Base-by-base conservation (phyloP, 2,329 filamentous ascomycete species). In the Elsinoe fawcettii region DNA sequence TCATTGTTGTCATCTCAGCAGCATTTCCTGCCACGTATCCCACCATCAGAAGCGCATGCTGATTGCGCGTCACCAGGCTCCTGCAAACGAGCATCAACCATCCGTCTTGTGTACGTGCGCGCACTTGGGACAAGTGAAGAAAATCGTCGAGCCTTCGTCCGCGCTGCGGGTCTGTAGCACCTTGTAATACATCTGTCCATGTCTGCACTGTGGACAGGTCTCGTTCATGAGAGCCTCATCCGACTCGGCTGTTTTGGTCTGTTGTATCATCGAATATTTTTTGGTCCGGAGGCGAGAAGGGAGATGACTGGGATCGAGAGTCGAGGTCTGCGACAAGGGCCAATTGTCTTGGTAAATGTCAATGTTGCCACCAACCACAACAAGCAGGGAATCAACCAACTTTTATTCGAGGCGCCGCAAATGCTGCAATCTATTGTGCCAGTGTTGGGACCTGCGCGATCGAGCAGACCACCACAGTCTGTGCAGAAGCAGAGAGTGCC, bases 121-220 rank as follows among this genome's bases (percentile, higher is more conserved):
- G 22, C 51, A 96, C 58, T 90, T 84, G 6, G 65, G 66, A 74
- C 91, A 96, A 59, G 80, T 86, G 73, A 90, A 96, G 67, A 96
- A 93, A 56, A 96, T 83, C 0, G 92, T 96, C 63, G 86, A 89
- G 61, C 92, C 93, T 82, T 97, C 92, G 71, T 97, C 92, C 57
- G 92, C 93, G 77, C 90, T 85, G 65, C 92, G 86, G 66, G 96
- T 75, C 71, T 99, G 92, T 60, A 90, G 83, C 2, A 87, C 86
- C 51, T 89, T 87, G 70, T 86, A 97, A 65, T 84, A 87, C 71
- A 96, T 90, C 69, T 95, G 86, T 54, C 84, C 84, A 56, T 84
- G 78, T 14, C 86, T 89, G 70, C 92, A 97, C 66, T 90, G 85
- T 47, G 85, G 81, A 69, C 92, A 97, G 44, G 80, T 83, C 69